Evolutionary conservation across 768 basidiomycete species (phyloP).

Genomic region (Lyophyllum atratum): DNA sequence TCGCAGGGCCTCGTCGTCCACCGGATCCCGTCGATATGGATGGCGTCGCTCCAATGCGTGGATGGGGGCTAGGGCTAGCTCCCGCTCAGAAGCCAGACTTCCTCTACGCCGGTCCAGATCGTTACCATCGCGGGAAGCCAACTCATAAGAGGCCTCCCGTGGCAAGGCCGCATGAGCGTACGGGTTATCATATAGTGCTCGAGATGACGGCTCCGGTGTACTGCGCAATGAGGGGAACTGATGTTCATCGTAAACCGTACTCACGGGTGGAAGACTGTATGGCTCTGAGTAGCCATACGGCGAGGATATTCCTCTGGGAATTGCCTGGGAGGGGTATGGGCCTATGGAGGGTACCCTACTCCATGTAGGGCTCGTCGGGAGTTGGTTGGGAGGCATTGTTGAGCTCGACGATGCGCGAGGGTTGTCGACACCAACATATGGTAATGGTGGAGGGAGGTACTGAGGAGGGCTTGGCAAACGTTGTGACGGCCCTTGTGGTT

Average conservation of each 20-base stretch:
- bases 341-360: background rate
- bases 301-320: background rate
- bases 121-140: slow-evolving; percentile 4
- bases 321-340: background rate
- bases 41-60: slow-evolving; percentile 52
- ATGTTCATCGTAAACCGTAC: slow-evolving; percentile 5
- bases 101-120: slow-evolving; percentile 24
- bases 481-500: background rate
- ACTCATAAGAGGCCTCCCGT: slow-evolving; percentile 11
- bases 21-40: slow-evolving; percentile 59
- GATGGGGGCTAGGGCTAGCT: slow-evolving; percentile 65
- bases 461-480: background rate
- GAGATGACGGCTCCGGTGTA: background rate
- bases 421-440: background rate
- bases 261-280: slow-evolving; percentile 9
- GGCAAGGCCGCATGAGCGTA: background rate
- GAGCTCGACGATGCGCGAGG: background rate
- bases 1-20: slow-evolving; percentile 64
- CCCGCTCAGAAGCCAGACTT: slow-evolving; percentile 30
- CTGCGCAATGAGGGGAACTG: background rate
- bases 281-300: slow-evolving; percentile 1
- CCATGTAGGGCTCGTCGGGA: background rate
- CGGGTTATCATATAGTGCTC: background rate
- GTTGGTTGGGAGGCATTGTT: background rate
- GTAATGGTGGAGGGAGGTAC: too few relatives aligned